Conservation (phyloP, 2,329 filamentous ascomycete genomes). For the Seiridium cupressi region DNA sequence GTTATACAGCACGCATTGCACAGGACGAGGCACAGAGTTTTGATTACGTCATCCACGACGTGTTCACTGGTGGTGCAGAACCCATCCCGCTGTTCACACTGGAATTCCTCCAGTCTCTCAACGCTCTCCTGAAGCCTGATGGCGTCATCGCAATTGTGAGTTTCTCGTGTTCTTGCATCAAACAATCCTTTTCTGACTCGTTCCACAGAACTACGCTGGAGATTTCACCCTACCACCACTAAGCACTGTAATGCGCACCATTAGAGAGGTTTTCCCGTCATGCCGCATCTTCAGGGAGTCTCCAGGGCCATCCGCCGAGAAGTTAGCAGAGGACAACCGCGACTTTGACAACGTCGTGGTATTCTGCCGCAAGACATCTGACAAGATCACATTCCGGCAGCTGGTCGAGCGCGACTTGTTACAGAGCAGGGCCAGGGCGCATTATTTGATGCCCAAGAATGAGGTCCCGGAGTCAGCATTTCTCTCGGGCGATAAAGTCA, state of each 20-base stretch:
- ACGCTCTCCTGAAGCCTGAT: constrained; percentile 68
- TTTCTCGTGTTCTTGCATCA: constrained; percentile 12
- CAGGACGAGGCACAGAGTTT: constrained; percentile 51
- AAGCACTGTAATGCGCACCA: constrained; percentile 77
- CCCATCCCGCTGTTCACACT: constrained; percentile 84
- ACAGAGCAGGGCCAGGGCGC: constrained; percentile 65
- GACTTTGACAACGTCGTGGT: constrained; percentile 97
- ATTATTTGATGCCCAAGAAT: constrained; percentile 69
- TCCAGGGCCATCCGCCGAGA: constrained; percentile 46
- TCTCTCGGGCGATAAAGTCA: constrained; percentile 40
- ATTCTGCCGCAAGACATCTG: constrained; percentile 73
- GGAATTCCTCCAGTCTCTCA: constrained; percentile 74
- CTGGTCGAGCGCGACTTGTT: constrained; percentile 67
- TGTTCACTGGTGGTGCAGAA: constrained; percentile 95
- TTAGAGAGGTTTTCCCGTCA: constrained; percentile 77
- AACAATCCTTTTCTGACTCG: not conserved
- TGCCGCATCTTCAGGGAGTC: constrained; percentile 90
- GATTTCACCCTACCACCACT: constrained; percentile 78
- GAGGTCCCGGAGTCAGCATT: constrained; percentile 61
- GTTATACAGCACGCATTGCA: constrained; percentile 55
- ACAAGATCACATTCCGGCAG: constrained; percentile 62
- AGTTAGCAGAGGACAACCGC: constrained; percentile 44
- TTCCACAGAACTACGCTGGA: constrained; percentile 82
- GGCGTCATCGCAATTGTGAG: constrained; percentile 86
- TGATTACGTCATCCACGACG: constrained; percentile 95